These are phyloP conservation scores for Jaminaea rosea DNA, from an alignment of 1,284 basidiomycete species.

Conservation along the genomic window DNA sequence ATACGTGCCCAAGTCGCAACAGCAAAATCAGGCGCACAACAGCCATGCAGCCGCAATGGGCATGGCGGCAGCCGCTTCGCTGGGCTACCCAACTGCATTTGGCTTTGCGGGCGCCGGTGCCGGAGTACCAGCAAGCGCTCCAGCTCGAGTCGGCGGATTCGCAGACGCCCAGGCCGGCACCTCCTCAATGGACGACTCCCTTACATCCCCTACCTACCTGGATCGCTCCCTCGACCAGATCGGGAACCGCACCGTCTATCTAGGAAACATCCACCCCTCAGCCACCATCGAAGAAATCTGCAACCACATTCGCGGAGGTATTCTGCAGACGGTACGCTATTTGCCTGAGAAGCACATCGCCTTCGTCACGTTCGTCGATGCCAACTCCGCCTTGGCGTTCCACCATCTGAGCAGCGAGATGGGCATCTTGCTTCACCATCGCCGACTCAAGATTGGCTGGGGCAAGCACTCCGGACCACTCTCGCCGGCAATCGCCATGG, in stretches of 20 bases:
- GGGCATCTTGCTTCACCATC: slow-evolving; percentile 44
- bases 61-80: slow-evolving; percentile 41
- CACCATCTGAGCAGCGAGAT: slow-evolving; percentile 41
- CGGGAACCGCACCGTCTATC: slow-evolving; percentile 45
- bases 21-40: slow-evolving; percentile 46
- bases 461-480: slow-evolving; percentile 44
- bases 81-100: slow-evolving; percentile 41
- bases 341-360: slow-evolving; percentile 45
- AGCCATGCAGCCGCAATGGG: slow-evolving; percentile 46
- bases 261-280: slow-evolving; percentile 45
- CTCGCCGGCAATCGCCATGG: slow-evolving; percentile 42
- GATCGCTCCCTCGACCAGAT: slow-evolving; percentile 30
- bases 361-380: slow-evolving; percentile 44
- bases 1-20: slow-evolving; percentile 44
- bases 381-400: slow-evolving; percentile 43
- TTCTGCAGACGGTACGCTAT: slow-evolving; percentile 42
- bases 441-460: slow-evolving; percentile 45
- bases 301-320: slow-evolving; percentile 46
- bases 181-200: too few species aligned
- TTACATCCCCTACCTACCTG: background rate
- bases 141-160: slow-evolving; percentile 4
- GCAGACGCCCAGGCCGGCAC: background rate
- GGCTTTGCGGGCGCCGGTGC: slow-evolving; percentile 4
- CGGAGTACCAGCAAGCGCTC: slow-evolving; percentile 4
- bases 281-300: slow-evolving; percentile 46